phyloP scores from a whole-genome alignment of 2,329 filamentous ascomycete species.

The Colletotrichum caudatum region DNA sequence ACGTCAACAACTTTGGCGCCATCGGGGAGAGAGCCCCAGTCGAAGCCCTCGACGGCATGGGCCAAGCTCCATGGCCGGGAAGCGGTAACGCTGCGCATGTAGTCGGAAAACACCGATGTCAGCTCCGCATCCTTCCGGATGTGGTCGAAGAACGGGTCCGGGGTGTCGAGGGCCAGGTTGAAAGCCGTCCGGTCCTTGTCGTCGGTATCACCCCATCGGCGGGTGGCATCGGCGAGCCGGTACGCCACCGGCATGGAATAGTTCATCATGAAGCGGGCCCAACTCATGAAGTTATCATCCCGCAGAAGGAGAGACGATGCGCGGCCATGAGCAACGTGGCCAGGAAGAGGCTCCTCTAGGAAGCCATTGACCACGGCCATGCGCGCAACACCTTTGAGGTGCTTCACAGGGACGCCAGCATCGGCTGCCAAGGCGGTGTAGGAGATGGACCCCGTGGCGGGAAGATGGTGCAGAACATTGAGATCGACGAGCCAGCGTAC shows the following conservation, averaged over 20 bases:
- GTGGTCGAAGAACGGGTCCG: constrained; percentile 51
- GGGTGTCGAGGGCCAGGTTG: constrained; percentile 47
- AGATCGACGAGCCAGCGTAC: constrained; percentile 34
- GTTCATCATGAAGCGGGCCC: constrained; percentile 49
- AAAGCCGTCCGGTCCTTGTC: constrained; percentile 47
- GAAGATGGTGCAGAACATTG: constrained; percentile 39
- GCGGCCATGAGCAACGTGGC: constrained; percentile 49
- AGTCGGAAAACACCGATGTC: constrained; percentile 47
- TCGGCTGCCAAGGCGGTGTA: constrained; percentile 37
- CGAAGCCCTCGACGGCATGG: constrained; percentile 47
- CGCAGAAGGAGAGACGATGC: constrained; percentile 49
- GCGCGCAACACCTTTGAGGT: constrained; percentile 47
- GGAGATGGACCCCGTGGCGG: constrained; percentile 28
- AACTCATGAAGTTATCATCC: constrained; percentile 46
- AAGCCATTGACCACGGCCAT: constrained; percentile 54
- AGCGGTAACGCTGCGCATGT: constrained; percentile 50
- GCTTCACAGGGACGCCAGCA: constrained; percentile 42
- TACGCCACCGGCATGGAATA: constrained; percentile 45
- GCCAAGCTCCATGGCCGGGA: constrained; percentile 46
- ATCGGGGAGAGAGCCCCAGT: constrained; percentile 23
- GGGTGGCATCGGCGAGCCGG: constrained; percentile 45
- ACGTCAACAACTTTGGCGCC: constrained; percentile 36
- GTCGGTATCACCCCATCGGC: constrained; percentile 46
- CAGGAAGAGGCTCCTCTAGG: constrained; percentile 49
- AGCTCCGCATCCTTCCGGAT: constrained; percentile 44